These are phyloP conservation scores for Botrytis fragariae DNA, from an alignment of 2,329 filamentous ascomycete genomes.

Conservation along the genomic window DNA sequence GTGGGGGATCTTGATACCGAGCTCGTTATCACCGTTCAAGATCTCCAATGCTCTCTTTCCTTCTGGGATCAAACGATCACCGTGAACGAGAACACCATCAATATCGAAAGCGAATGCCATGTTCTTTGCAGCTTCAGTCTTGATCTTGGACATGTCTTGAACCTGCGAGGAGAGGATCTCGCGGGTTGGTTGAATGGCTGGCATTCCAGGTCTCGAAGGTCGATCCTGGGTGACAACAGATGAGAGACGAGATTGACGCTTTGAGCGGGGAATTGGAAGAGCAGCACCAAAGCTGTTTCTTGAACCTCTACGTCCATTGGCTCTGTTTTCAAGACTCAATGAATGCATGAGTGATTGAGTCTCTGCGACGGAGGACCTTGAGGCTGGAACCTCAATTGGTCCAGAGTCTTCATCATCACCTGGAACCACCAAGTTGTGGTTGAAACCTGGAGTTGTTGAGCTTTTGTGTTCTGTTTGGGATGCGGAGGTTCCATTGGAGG, in stretches of 20 bases:
- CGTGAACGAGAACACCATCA: slow-evolving; percentile 72
- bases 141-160: slow-evolving; percentile 64
- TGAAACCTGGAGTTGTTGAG: slow-evolving; percentile 22
- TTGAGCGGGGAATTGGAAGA: slow-evolving; percentile 69
- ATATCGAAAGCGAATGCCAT: slow-evolving; percentile 82
- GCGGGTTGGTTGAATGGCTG: slow-evolving; percentile 57
- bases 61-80: slow-evolving; percentile 67
- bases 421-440: slow-evolving; percentile 17
- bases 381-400: slow-evolving; percentile 67
- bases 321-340: slow-evolving; percentile 60
- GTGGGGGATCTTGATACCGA: slow-evolving; percentile 57
- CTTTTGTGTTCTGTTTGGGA: slow-evolving; percentile 30
- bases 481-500: slow-evolving; percentile 22
- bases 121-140: slow-evolving; percentile 47
- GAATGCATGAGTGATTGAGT: slow-evolving; percentile 70
- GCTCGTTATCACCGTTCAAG: slow-evolving; percentile 72
- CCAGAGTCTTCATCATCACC: slow-evolving; percentile 25
- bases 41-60: slow-evolving; percentile 65
- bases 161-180: slow-evolving; percentile 69
- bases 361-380: slow-evolving; percentile 66
- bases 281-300: slow-evolving; percentile 74
- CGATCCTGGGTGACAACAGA: slow-evolving; percentile 53
- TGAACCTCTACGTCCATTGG: slow-evolving; percentile 59
- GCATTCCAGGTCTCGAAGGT: slow-evolving; percentile 55
- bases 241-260: slow-evolving; percentile 66